Evolutionary conservation across 208 protist genomes (phyloP).

Genomic region (Phytomonas sp.): DNA sequence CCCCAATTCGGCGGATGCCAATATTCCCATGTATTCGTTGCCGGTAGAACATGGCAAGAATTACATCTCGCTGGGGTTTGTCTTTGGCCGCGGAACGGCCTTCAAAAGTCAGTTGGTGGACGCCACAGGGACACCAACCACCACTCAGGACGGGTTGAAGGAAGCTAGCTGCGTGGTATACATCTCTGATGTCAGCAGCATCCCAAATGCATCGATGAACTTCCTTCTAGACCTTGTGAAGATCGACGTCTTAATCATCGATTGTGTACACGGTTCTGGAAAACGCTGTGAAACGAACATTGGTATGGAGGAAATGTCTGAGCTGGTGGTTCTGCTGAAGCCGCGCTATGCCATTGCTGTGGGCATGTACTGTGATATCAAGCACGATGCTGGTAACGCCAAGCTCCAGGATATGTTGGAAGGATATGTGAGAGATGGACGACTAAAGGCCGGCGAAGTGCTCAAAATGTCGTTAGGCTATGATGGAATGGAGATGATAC

Average conservation of each 20-base stretch:
- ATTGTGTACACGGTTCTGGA: constrained; percentile 45
- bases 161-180: constrained; percentile 67
- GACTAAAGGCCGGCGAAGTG: constrained; percentile 24
- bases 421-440: constrained; percentile 17
- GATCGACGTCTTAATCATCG: constrained; percentile 73
- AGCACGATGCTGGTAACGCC: constrained; percentile 29
- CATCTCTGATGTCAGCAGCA: constrained; percentile 64
- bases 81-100: constrained; percentile 63
- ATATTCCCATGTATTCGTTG: constrained; percentile 56
- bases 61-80: constrained; percentile 78
- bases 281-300: constrained; percentile 39
- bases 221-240: constrained; percentile 69
- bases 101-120: constrained; percentile 37
- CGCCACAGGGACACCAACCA: not conserved
- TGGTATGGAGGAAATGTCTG: constrained; percentile 54
- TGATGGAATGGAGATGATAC: constrained; percentile 49
- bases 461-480: constrained; percentile 48
- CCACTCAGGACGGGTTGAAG: not conserved
- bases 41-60: constrained; percentile 65
- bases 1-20: not conserved
- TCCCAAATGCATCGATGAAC: constrained; percentile 46
- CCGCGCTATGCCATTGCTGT: constrained; percentile 45
- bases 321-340: constrained; percentile 34
- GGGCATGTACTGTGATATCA: constrained; percentile 76
- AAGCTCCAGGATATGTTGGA: constrained; percentile 27